Conservation (phyloP, 768 basidiomycete species). For the Tephrocybe sp. region DNA sequence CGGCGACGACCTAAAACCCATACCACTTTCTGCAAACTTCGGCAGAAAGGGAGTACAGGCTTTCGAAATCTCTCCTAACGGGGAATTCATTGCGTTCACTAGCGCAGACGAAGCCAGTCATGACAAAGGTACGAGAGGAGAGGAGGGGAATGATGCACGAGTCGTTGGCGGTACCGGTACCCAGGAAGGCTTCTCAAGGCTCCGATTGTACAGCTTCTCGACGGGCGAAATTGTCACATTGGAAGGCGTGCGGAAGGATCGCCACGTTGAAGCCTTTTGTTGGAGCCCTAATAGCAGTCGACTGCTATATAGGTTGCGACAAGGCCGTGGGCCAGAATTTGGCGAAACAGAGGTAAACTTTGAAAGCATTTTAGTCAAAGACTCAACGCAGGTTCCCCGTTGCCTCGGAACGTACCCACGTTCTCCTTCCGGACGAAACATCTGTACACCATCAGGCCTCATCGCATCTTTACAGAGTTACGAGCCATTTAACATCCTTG, state of each 20-base stretch:
- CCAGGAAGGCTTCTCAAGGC: constrained; percentile 16
- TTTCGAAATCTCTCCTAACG: constrained; percentile 33
- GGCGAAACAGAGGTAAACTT: constrained; percentile 28
- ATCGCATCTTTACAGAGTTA: constrained; percentile 30
- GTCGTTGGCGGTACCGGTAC: constrained; percentile 20
- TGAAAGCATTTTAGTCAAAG: constrained; percentile 23
- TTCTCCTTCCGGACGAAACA: constrained; percentile 30
- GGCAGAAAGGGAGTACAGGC: constrained; percentile 23
- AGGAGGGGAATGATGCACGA: constrained; percentile 24
- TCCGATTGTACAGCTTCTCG: constrained; percentile 26
- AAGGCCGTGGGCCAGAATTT: constrained; percentile 27
- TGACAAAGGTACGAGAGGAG: constrained; percentile 14
- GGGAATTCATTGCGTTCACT: constrained; percentile 28
- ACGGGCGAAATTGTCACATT: constrained; percentile 21
- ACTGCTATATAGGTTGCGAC: constrained; percentile 30
- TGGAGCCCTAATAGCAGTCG: constrained; percentile 32
- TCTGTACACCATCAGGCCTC: constrained; percentile 29
- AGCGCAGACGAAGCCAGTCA: constrained; percentile 17
- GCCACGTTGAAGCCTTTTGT: constrained; percentile 29
- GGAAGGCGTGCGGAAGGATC: constrained; percentile 21
- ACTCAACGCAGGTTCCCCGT: constrained; percentile 14
- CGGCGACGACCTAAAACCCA: constrained; percentile 3
- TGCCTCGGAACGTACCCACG: constrained; percentile 28
- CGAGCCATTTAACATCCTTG: constrained; percentile 27
- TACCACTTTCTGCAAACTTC: constrained; percentile 13